Conservation (phyloP, 176 grass and related monocot species). For the Alopecurus myosuroides region DNA sequence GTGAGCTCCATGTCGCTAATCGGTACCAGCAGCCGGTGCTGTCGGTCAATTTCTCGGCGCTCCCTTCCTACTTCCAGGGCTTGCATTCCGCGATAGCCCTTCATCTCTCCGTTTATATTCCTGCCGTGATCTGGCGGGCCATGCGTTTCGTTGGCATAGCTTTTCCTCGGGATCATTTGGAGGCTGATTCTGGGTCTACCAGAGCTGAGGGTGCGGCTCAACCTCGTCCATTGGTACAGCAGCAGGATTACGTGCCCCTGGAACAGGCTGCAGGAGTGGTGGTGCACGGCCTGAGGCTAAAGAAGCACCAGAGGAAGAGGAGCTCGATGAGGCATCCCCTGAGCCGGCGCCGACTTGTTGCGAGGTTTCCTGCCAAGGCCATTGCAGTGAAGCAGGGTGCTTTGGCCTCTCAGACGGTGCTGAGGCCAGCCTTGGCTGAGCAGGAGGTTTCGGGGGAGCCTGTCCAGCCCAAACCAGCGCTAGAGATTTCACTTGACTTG, state of each 20-base stretch:
- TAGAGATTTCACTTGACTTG: conserved; percentile 61
- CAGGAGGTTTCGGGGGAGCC: conserved; percentile 22
- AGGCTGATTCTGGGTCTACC: conserved; percentile 17
- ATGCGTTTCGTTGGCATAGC: neutral
- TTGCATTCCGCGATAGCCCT: conserved; percentile 54
- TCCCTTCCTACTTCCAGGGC: conserved; percentile 66
- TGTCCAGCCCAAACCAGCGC: conserved; percentile 37
- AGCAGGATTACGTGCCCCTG: conserved; percentile 26
- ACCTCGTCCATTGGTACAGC: conserved; percentile 1
- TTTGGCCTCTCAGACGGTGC: neutral
- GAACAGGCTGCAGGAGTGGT: conserved; percentile 34
- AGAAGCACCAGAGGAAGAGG: conserved; percentile 68
- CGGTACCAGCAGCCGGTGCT: conserved; percentile 37
- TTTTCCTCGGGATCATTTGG: neutral
- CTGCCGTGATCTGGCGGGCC: conserved; percentile 28
- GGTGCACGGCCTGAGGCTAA: conserved; percentile 39
- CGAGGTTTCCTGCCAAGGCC: conserved; percentile 26
- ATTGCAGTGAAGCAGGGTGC: conserved; percentile 1
- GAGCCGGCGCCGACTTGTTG: neutral
- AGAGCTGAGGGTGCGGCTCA: neutral
- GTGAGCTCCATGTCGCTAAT: conserved; percentile 40
- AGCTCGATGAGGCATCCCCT: conserved; percentile 44
- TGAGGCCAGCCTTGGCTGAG: neutral
- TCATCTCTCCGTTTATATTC: conserved; percentile 40
- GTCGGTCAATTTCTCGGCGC: conserved; percentile 58